Evolutionary conservation across 805 yeast genomes (phyloP), one percentile per base, ranked within the genome.

Genomic region (Candida dajiaensis): DNA sequence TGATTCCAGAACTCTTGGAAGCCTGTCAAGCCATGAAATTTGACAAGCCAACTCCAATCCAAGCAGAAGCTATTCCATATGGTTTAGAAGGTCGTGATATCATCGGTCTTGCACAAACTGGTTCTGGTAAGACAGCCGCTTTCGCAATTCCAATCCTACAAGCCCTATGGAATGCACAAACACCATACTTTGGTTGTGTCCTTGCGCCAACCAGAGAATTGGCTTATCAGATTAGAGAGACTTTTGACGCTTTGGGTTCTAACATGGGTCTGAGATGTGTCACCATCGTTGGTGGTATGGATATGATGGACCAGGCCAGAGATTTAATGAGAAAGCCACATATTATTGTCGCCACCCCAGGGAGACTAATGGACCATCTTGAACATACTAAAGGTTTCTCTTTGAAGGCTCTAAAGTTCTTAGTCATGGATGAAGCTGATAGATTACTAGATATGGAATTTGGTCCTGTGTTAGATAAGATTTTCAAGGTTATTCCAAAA

Each of bases 101-200:
- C 41, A 89, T 92, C 60, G 99, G 99, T 13, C 75, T 92, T 51
- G 99, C 99, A 0, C 97, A 92, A 61, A 92, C 99, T 0, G 99
- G 99, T 40, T 88, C 97, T 4, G 99, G 99, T 53, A 92, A 92
- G 66, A 94, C 99, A 0, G 99, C 98, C 0, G 99, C 99, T 0
- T 94, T 94, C 73, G 97, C 98, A 9, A 80, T 94, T 43, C 99
- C 99, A 1, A 88, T 94, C 40, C 73, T 94, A 28, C 97, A 94
- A 64, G 82, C 88, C 1, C 72, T 94, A 42, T 90, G 96, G 89
- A 81, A 88, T 46, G 89, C 83, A 23, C 96, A 92, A 59, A 74
- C 84, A 2, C 90, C 97, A 4, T 85, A 86, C 58, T 94, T 80
- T 66, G 96, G 95, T 4, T 80, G 94, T 55, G 94, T 94, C 1